Evolutionary conservation across 2,329 filamentous ascomycete genomes (phyloP).

Genomic region (Hymenotorrendiella dingleyae): DNA sequence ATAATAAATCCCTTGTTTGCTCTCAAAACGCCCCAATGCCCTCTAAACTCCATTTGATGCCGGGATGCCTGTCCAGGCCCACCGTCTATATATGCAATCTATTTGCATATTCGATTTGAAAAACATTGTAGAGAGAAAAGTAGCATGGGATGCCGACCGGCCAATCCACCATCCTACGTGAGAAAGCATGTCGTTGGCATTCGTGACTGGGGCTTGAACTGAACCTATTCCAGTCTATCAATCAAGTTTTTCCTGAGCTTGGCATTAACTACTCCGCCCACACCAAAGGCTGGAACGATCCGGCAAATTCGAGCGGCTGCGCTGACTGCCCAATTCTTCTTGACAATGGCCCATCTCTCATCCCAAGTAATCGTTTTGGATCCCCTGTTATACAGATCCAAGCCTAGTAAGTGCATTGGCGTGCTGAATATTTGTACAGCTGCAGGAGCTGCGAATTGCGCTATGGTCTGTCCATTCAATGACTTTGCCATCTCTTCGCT

Average conservation of each 20-base stretch:
- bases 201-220: not conserved
- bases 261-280: constrained; percentile 80
- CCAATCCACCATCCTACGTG: not conserved
- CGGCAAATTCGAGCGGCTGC: constrained; percentile 71
- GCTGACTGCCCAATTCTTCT: constrained; percentile 70
- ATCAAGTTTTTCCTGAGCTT: constrained; percentile 65
- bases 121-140: not conserved
- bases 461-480: constrained; percentile 53
- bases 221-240: constrained; percentile 46
- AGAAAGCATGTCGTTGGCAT: not conserved
- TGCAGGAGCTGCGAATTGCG: constrained; percentile 77
- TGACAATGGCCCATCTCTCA: constrained; percentile 63
- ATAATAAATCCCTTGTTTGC: constrained; percentile 2
- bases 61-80: not conserved
- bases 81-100: not conserved
- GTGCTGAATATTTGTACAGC: constrained; percentile 74
- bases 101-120: not conserved
- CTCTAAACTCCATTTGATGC: not conserved
- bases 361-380: constrained; percentile 38
- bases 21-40: constrained; percentile 3
- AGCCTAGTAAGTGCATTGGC: constrained; percentile 74
- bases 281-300: constrained; percentile 83
- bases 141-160: not conserved
- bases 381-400: constrained; percentile 78
- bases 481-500: constrained; percentile 44